Conservation (phyloP, 192 early-diverging fungal genomes). For the Backusella sp. region DNA sequence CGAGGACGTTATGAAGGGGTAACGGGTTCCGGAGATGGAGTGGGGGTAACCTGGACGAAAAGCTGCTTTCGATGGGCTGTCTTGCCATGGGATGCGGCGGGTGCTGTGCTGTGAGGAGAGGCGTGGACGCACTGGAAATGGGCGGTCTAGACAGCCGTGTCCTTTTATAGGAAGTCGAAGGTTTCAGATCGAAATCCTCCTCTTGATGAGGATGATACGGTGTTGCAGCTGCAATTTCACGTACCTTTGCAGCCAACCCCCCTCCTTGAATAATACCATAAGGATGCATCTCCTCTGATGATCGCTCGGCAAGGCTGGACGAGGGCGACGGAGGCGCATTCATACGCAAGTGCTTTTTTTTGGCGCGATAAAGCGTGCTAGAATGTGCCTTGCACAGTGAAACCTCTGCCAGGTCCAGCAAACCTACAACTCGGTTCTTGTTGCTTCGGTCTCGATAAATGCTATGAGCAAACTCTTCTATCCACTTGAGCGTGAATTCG, state of each 20-base stretch:
- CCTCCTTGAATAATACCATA: background rate
- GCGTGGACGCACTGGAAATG: conserved; percentile 10
- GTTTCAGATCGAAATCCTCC: conserved; percentile 18
- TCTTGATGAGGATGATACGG: background rate
- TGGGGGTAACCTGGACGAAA: conserved; percentile 13
- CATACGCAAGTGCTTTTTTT: conserved; percentile 23
- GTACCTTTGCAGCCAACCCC: conserved; percentile 19
- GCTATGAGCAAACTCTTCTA: conserved; percentile 29
- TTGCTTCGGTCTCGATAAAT: conserved; percentile 26
- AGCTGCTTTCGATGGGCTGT: background rate
- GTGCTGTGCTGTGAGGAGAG: background rate
- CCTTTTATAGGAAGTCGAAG: conserved; percentile 28
- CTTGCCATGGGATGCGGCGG: background rate
- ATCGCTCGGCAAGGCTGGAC: background rate
- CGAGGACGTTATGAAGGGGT: conserved; percentile 13
- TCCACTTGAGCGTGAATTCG: conserved; percentile 35
- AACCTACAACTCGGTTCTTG: conserved; percentile 15
- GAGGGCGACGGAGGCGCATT: conserved; percentile 17
- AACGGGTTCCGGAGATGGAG: conserved; percentile 6
- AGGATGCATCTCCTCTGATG: background rate
- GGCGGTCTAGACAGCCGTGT: conserved; percentile 12
- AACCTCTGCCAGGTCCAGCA: conserved; percentile 27
- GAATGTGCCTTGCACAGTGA: conserved; percentile 42
- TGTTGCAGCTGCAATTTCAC: conserved; percentile 11
- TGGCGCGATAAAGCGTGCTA: conserved; percentile 39